Base-by-base conservation (phyloP, 2,329 filamentous ascomycete species). In the Sclerotiophoma versabilis region DNA sequence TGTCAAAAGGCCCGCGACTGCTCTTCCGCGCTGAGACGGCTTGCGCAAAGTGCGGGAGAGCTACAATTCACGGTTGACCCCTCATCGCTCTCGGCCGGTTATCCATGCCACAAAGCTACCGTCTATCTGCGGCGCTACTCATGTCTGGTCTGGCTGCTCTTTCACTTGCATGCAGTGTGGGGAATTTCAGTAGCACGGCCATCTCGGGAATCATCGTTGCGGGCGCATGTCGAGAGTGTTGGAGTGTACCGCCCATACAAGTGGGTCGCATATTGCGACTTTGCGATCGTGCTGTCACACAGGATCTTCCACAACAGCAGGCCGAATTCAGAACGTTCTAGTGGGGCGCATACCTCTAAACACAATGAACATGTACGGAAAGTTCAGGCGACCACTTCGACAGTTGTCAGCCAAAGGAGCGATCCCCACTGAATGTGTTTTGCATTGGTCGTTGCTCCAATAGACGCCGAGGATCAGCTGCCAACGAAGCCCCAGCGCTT, bases 401-500 rank as follows among this genome's bases (percentile, higher is more conserved):
- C 45, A 49, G 12, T 42, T 41, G 45, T 49, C 39, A 30, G 34
- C 34, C 53, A 50, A 39, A 37, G 15, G 42, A 50, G 32, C 17
- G 42, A 37, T 37, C 53, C 29, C 53, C 53, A 50, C 47, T 37
- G 42, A 46, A 41, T 50, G 55, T 63, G 65, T 70, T 67, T 70
- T 62, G 65, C 49, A 63, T 66, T 65, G 60, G 60, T 61, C 58
- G 68, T 68, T 60, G 62, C 63, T 65, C 59, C 62, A 63, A 64
- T 71, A 71, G 68, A 71, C 69, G 70, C 70, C 67, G 69, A 63
- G 59, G 56, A 61, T 59, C 60, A 59, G 44, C 58, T 65, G 64
- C 64, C 69, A 69, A 67, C 62, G 63, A 65, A 68, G 58, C 59
- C 61, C 53, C 65, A 70, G 66, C 70, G 69, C 68, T 69, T 69